A percentile compares a stretch with the other conserved stretches of the same genome.
These are phyloP conservation scores for Hericium coralloides DNA, from an alignment of 768 basidiomycete species.

Conservation along the genomic window DNA sequence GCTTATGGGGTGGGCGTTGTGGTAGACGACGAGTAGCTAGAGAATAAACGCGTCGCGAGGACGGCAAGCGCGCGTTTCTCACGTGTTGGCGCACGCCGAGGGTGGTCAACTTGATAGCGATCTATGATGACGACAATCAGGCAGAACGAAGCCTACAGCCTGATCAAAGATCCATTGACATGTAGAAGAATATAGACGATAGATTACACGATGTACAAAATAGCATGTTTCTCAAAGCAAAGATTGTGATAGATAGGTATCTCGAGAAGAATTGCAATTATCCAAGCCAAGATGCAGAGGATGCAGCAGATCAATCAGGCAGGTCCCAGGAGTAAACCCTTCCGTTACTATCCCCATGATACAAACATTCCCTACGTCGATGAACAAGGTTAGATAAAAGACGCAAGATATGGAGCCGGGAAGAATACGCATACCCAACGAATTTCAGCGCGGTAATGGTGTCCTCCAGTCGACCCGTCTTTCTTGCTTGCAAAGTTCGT, in stretches of 20 bases:
- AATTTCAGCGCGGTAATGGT: constrained; percentile 72
- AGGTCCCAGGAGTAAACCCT: constrained; percentile 49
- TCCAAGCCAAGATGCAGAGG: background rate
- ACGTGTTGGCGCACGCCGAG: background rate
- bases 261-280: no score
- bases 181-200: background rate
- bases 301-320: constrained; percentile 28
- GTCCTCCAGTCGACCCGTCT: constrained; percentile 1
- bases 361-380: constrained; percentile 42
- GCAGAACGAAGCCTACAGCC: no score
- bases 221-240: background rate
- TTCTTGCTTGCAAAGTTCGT: constrained; percentile 55
- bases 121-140: no score
- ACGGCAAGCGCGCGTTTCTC: background rate
- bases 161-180: no score
- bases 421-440: constrained; percentile 44
- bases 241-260: background rate
- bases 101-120: no score
- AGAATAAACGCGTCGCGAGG: no score
- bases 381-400: background rate
- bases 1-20: no score
- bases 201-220: background rate
- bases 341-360: constrained; percentile 58
- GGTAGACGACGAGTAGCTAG: no score
- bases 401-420: background rate